A percentile compares a stretch with the other conserved stretches of the same genome.
These are phyloP conservation scores for Phytophthora brassicae DNA, from an alignment of 352 stramenopile species.

Conservation along the genomic window DNA sequence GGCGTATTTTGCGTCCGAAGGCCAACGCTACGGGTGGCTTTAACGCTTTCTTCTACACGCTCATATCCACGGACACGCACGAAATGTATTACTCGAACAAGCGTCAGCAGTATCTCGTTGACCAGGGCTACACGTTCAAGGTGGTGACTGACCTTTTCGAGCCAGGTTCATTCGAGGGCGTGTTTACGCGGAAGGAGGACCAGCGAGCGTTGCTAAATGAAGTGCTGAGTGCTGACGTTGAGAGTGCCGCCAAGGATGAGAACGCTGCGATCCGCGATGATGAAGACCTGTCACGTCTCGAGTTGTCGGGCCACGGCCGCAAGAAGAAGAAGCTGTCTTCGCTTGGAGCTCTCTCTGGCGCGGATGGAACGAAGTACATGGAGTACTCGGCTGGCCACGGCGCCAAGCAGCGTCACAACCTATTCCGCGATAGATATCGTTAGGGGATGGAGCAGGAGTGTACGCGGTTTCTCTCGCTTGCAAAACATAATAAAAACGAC, in stretches of 20 bases:
- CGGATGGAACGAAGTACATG: conserved; percentile 84
- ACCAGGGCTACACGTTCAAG: conserved; percentile 99
- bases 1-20: conserved; percentile 99
- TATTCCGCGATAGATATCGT: conserved; percentile 84
- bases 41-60: conserved; percentile 99
- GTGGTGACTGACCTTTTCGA: conserved; percentile 96
- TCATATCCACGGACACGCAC: conserved; percentile 98
- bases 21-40: conserved; percentile 95
- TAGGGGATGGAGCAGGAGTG: conserved; percentile 22
- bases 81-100: conserved; percentile 99
- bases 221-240: conserved; percentile 78
- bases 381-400: conserved; percentile 83
- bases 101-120: conserved; percentile 99
- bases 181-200: conserved; percentile 81
- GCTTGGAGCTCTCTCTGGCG: conserved; percentile 74
- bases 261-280: conserved; percentile 83
- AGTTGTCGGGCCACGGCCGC: conserved; percentile 50
- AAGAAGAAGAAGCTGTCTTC: conserved; percentile 84
- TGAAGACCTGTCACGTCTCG: conserved; percentile 76
- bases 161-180: conserved; percentile 70
- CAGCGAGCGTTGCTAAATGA: conserved; percentile 78
- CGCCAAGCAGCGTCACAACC: conserved; percentile 84
- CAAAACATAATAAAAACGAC: no score
- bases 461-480: background rate
- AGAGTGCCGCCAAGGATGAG: conserved; percentile 81